Conservation (phyloP, 2,329 filamentous ascomycete genomes). For the Tolypocladium cylindrosporum region DNA sequence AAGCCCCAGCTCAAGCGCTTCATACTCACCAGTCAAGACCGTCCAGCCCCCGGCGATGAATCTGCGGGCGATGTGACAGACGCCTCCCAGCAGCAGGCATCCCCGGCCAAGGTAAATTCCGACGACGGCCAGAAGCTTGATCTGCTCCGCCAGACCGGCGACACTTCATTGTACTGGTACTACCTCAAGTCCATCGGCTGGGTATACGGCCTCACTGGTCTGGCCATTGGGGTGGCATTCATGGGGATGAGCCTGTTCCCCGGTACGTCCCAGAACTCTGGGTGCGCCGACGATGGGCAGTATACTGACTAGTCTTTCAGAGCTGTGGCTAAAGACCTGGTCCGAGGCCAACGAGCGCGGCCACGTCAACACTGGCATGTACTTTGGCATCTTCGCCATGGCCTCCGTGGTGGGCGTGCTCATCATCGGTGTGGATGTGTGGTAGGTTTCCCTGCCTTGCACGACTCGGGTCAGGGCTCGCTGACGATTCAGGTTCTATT, state of each 20-base stretch:
- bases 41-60: background rate
- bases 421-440: background rate
- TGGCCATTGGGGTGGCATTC: background rate
- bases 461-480: background rate
- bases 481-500: background rate
- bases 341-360: background rate
- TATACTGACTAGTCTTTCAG: background rate
- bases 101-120: background rate
- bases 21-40: background rate
- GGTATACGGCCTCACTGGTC: background rate
- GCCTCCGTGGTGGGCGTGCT: background rate
- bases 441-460: background rate
- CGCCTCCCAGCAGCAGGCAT: background rate
- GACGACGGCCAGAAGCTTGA: background rate
- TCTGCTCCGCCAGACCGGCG: background rate
- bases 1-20: background rate
- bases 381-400: slow-evolving; percentile 1
- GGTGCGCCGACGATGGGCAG: no score
- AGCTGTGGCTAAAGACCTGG: slow-evolving; percentile 1
- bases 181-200: slow-evolving; percentile 1
- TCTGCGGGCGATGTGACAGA: background rate
- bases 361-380: background rate
- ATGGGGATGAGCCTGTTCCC: background rate
- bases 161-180: background rate
- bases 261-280: background rate